Base-by-base conservation (phyloP, 129 eudicot species). In the Mikania micrantha region DNA sequence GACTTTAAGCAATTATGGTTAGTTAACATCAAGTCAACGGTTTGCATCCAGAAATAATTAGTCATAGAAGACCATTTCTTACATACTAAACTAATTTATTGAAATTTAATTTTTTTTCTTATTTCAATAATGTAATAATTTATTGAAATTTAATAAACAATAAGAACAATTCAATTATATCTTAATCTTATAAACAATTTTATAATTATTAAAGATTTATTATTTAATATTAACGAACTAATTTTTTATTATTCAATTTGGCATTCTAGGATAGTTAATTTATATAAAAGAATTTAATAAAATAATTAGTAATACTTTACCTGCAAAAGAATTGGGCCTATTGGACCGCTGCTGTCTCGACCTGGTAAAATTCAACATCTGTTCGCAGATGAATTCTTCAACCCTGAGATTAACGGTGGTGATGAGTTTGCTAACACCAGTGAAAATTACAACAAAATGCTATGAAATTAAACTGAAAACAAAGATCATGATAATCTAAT, bases 271-370 rank as follows among this genome's bases (percentile, higher is more conserved):
- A n/a, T n/a, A n/a, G n/a, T n/a, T n/a, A 54, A 25, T 10, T 15
- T 59, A 7, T 31, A 67, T 38, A 48, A 70, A 20, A 38, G 22
- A 12, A 10, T 19, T 28, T 1, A 22, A 74, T 17, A 22, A 60
- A 60, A 31, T 10, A 66, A n/a, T 16, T 25, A 64, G 66, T 42
- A 53, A 65, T 7, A 63, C 58, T 56, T 72, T 66, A 85, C 96
- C 96, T 76, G 82, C 93, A 81, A 85, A 64, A 66, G 93, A 80
- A 88, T 75, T 50, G 3, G 90, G 80, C 72, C 96, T 77, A 45
- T 70, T 84, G 27, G 85, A 34, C 82, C 96, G 45, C 79, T 78
- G 93, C 38, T 75, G 66, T 74, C 95, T 80, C 57, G 88, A 62
- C 71, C 85, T 85, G 66, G 66, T 69, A 24, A 79, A 71, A 66